Percentiles rank a stretch among this genome's conserved stretches.
phyloP scores from a whole-genome alignment of 202 grass and related monocot species.

The Digitaria exilis region DNA sequence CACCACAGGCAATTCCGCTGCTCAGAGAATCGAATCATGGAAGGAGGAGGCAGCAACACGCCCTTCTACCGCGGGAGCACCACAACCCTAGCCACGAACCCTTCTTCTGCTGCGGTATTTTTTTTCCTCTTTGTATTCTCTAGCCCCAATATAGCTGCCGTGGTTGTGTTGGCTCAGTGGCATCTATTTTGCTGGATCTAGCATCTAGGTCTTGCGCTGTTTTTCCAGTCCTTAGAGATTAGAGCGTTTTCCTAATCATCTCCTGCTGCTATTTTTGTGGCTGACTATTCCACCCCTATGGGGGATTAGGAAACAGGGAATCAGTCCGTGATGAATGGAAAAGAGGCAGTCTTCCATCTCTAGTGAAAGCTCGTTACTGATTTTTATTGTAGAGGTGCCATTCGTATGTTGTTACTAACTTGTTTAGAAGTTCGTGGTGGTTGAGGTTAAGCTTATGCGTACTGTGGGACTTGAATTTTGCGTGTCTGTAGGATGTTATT shows the following conservation, averaged over 20 bases:
- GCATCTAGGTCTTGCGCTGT: not conserved
- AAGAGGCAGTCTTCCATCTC: not conserved
- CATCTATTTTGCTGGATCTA: slow-evolving; percentile 41
- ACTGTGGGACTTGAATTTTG: slow-evolving; percentile 7
- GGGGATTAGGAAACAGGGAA: not conserved
- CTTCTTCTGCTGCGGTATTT: slow-evolving; percentile 35
- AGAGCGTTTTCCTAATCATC: not conserved
- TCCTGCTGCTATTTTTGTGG: not conserved
- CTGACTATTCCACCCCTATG: not conserved
- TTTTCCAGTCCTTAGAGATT: not conserved
- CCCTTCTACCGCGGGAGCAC: not conserved
- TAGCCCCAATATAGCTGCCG: not conserved
- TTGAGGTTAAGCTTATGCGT: not conserved
- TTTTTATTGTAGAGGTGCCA: not conserved
- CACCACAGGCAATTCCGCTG: not conserved
- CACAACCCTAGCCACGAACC: slow-evolving; percentile 7
- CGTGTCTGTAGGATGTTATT: not conserved
- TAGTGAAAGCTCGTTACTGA: not conserved
- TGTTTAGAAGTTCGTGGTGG: not conserved
- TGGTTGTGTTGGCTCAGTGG: not conserved
- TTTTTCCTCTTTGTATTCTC: not conserved
- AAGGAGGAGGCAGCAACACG: slow-evolving; percentile 9
- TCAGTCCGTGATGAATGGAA: not conserved
- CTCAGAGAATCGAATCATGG: slow-evolving; percentile 36
- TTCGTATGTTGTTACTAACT: not conserved